Evolutionary conservation across 192 early-diverging fungal genomes (phyloP), one percentile per base, ranked within the genome.

Genomic region (Phycomyces blakesleeanus): DNA sequence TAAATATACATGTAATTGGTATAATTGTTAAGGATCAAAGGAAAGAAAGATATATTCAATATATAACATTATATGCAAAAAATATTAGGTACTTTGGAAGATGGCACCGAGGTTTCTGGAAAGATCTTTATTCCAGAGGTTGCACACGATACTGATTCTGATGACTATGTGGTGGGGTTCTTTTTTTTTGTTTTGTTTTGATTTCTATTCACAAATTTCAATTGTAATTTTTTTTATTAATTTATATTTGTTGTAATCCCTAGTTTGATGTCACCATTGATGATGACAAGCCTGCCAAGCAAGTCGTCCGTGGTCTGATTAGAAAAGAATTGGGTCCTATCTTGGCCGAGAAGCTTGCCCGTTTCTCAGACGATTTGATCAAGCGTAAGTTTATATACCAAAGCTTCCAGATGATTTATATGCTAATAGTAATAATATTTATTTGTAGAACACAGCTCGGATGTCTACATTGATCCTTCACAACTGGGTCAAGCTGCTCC

Each of bases 51-150:
- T n/a, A n/a, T n/a, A n/a, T n/a, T n/a, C n/a, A n/a, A n/a, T n/a
- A n/a, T n/a, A n/a, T n/a, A n/a, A n/a, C n/a, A n/a, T n/a, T n/a
- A n/a, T n/a, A n/a, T n/a, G n/a, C n/a, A n/a, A n/a, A n/a, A n/a
- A n/a, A n/a, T n/a, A n/a, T 47, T 47, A 47, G 84, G 82, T 25
- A 69, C 69, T 51, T 66, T 77, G 22, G 51, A 81, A 7, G 81
- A 85, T 66, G 92, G 84, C 29, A 85, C 75, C 18, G 70, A 74
- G 41, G 87, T 80, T 16, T 70, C 76, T 29, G 96, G 96, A 3
- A 88, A 77, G 40, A 91, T 98, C 66, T 75, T 82, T 18, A 83
- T 96, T 51, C 93, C 93, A 8, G 96, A 98, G 68, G 87, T 92
- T 40, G 90, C 93, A 42, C 92, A 98, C 71, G 93, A 96, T 73